Conservation (phyloP, 805 yeast genomes). For the Schizosaccharomyces pombe region DNA sequence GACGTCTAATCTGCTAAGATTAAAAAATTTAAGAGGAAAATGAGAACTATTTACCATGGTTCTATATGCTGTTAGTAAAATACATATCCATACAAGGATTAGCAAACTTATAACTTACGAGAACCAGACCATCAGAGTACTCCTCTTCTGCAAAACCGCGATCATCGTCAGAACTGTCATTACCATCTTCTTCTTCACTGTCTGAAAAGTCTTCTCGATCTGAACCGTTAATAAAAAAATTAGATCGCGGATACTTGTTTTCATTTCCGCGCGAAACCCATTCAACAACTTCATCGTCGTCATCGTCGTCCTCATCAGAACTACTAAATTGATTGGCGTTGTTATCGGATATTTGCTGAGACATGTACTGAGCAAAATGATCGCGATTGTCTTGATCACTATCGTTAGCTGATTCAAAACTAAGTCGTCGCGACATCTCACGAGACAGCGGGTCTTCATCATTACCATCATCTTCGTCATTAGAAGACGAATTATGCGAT, state of each 20-base stretch:
- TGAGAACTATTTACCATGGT: no score
- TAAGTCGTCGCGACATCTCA: slow-evolving; percentile 19
- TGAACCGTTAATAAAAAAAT: background rate
- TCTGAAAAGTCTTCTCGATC: background rate
- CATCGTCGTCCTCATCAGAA: slow-evolving; percentile 37
- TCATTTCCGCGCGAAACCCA: slow-evolving; percentile 1
- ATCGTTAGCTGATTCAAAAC: slow-evolving; percentile 16
- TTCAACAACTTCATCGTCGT: slow-evolving; percentile 18
- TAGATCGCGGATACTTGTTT: background rate
- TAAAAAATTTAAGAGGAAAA: no score
- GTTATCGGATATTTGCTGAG: slow-evolving; percentile 44
- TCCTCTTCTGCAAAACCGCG: background rate
- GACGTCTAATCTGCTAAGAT: no score
- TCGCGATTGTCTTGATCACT: slow-evolving; percentile 9
- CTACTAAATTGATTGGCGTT: slow-evolving; percentile 26
- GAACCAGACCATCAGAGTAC: background rate
- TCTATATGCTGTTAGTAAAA: no score
- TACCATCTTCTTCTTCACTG: background rate
- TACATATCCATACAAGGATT: no score
- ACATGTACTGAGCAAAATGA: slow-evolving; percentile 52
- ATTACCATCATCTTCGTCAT: slow-evolving; percentile 2
- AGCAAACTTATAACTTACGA: background rate
- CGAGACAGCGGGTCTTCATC: slow-evolving; percentile 7
- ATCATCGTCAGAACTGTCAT: background rate
- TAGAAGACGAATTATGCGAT: slow-evolving; percentile 7